phyloP scores from a whole-genome alignment of 2,329 filamentous ascomycete genomes.

The Aspergillus fijiensis region DNA sequence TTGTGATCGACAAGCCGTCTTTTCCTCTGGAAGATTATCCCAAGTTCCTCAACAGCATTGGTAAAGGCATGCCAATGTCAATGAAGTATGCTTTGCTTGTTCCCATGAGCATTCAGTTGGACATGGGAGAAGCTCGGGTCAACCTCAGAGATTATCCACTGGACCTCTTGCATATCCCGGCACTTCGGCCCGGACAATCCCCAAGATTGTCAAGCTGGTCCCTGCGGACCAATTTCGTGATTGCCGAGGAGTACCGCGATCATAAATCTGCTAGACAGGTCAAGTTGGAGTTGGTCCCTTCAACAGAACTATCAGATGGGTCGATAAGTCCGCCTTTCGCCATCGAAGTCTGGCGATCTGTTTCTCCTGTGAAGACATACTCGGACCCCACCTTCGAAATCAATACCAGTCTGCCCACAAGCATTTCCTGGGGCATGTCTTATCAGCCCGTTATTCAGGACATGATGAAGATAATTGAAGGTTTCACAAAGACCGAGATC shows the following conservation, averaged over 20 bases:
- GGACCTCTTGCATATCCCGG: constrained; percentile 85
- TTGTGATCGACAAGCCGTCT: constrained; percentile 86
- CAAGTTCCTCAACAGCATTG: constrained; percentile 79
- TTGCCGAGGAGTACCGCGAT: constrained; percentile 89
- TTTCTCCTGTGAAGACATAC: constrained; percentile 93
- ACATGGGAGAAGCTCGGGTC: constrained; percentile 86
- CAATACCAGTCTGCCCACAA: constrained; percentile 86
- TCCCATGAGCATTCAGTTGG: constrained; percentile 84
- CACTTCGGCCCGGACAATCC: constrained; percentile 75
- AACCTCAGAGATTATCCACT: constrained; percentile 90
- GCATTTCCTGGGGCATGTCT: constrained; percentile 94
- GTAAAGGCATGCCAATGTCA: constrained; percentile 93
- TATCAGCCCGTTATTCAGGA: constrained; percentile 98
- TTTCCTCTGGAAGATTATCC: constrained; percentile 82
- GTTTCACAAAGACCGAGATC: constrained; percentile 91
- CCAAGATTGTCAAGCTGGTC: constrained; percentile 77
- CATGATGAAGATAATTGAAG: constrained; percentile 99
- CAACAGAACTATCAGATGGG: constrained; percentile 58
- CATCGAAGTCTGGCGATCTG: constrained; percentile 84
- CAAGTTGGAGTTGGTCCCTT: constrained; percentile 79
- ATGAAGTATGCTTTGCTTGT: constrained; percentile 88
- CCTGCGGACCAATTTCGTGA: constrained; percentile 85
- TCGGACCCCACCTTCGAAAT: constrained; percentile 90
- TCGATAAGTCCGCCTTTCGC: constrained; percentile 65
- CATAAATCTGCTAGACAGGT: constrained; percentile 76